Percentiles rank a stretch among this genome's conserved stretches.
These are phyloP conservation scores for Asclepias syriaca DNA, from an alignment of 257 asterid genomes.

Conservation along the genomic window DNA sequence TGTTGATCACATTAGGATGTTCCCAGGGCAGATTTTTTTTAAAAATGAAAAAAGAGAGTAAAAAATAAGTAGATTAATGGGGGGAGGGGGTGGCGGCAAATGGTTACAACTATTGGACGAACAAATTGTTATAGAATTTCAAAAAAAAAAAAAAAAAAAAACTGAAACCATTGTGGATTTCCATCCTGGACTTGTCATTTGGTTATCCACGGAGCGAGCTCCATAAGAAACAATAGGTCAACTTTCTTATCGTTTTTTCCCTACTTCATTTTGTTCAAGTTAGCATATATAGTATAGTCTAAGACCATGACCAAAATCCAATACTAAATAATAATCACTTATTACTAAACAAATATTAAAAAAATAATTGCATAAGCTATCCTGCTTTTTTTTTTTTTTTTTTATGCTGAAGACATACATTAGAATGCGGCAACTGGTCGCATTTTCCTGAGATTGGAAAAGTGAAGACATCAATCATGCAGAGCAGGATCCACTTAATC, in stretches of 20 bases:
- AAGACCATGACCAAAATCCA: neutral
- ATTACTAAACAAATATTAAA: neutral
- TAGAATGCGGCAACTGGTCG: too few relatives aligned
- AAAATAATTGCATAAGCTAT: too few relatives aligned
- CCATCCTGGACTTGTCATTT: neutral
- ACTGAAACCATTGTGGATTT: neutral
- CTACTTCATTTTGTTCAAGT: neutral
- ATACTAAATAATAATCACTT: neutral
- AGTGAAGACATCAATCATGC: neutral
- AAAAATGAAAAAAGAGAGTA: too few relatives aligned
- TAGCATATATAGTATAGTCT: neutral
- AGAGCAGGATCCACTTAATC: neutral
- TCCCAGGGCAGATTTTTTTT: too few relatives aligned
- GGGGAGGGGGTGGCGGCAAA: too few relatives aligned
- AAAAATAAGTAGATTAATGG: too few relatives aligned
- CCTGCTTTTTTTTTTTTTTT: neutral
- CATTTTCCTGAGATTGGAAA: neutral
- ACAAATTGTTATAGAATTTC: too few relatives aligned
- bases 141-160: neutral
- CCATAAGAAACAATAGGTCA: neutral
- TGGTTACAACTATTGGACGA: too few relatives aligned
- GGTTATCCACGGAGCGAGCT: neutral
- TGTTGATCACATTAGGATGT: too few relatives aligned
- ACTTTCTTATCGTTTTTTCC: neutral
- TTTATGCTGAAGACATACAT: neutral